Evolutionary conservation across 2,329 filamentous ascomycete species (phyloP).

Genomic region (Dendryphion nanum): DNA sequence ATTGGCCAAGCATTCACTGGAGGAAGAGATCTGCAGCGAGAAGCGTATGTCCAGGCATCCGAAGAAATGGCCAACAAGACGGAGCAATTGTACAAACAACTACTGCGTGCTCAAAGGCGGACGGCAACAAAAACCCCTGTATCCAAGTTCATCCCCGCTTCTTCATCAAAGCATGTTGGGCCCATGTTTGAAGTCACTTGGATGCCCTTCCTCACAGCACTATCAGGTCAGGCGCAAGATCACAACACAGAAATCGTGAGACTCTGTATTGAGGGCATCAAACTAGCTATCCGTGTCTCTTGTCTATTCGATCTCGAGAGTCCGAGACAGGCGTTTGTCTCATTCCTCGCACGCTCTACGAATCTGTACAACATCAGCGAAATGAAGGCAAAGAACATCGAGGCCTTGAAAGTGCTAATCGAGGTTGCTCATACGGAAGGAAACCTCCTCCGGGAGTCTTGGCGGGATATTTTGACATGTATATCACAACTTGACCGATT

Average conservation of each 20-base stretch:
- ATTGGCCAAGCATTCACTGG: constrained; percentile 89
- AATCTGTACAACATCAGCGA: constrained; percentile 95
- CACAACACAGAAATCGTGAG: constrained; percentile 91
- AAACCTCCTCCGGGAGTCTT: constrained; percentile 82
- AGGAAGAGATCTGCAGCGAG: constrained; percentile 84
- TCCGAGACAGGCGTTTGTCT: constrained; percentile 92
- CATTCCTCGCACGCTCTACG: constrained; percentile 86
- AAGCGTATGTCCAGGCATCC: constrained; percentile 91
- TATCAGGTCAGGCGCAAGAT: constrained; percentile 91
- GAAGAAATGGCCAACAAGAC: constrained; percentile 86
- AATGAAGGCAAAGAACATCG: constrained; percentile 93
- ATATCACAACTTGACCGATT: constrained; percentile 94
- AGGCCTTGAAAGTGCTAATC: constrained; percentile 86
- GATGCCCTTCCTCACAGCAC: constrained; percentile 97
- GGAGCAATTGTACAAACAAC: constrained; percentile 86
- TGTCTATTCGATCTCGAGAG: constrained; percentile 92
- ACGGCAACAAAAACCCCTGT: constrained; percentile 68
- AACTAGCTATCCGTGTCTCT: constrained; percentile 86
- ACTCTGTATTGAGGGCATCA: constrained; percentile 92
- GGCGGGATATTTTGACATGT: constrained; percentile 93
- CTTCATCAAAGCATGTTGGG: constrained; percentile 90
- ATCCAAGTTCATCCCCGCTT: constrained; percentile 82
- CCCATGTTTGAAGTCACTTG: constrained; percentile 99
- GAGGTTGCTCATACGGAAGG: constrained; percentile 93
- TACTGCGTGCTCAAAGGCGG: constrained; percentile 84